Conservation (phyloP, 345 rosid genomes). For the Melaleuca alternifolia region DNA sequence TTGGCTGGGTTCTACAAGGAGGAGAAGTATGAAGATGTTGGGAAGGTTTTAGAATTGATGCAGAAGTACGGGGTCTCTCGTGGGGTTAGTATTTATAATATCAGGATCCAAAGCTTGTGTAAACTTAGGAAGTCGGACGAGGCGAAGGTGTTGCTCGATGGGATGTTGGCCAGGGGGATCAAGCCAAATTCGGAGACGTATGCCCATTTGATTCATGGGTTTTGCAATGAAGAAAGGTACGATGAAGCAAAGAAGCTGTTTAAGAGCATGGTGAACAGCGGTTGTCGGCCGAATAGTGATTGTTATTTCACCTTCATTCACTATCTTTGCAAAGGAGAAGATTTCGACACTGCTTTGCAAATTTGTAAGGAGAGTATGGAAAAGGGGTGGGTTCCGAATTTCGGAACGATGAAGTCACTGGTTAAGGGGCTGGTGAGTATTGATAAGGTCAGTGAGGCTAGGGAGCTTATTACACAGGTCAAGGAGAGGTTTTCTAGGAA, state of each 20-base stretch:
- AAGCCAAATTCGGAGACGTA: constrained; percentile 39
- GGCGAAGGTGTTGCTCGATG: constrained; percentile 51
- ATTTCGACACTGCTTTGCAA: constrained; percentile 50
- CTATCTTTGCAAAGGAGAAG: constrained; percentile 49
- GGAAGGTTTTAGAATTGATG: constrained; percentile 54
- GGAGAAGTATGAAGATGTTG: constrained; percentile 64
- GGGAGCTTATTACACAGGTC: constrained; percentile 34
- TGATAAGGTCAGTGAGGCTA: constrained; percentile 54
- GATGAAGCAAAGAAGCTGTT: constrained; percentile 67
- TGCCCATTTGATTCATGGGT: constrained; percentile 63
- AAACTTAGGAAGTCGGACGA: constrained; percentile 42
- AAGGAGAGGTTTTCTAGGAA: constrained; percentile 49
- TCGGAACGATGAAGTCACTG: constrained; percentile 46
- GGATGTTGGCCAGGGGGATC: constrained; percentile 33
- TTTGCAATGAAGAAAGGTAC: constrained; percentile 45
- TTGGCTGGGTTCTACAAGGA: constrained; percentile 65
- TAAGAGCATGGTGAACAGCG: constrained; percentile 37
- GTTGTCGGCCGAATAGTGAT: constrained; percentile 32
- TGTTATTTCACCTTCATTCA: constrained; percentile 49
- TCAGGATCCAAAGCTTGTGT: constrained; percentile 63
- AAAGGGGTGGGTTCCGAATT: constrained; percentile 65
- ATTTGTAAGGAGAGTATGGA: constrained; percentile 52
- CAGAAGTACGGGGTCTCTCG: constrained; percentile 23
- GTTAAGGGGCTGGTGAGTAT: constrained; percentile 49
- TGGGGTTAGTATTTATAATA: constrained; percentile 39